phyloP scores from a whole-genome alignment of 1,284 basidiomycete genomes.

The Leccinum fallax region DNA sequence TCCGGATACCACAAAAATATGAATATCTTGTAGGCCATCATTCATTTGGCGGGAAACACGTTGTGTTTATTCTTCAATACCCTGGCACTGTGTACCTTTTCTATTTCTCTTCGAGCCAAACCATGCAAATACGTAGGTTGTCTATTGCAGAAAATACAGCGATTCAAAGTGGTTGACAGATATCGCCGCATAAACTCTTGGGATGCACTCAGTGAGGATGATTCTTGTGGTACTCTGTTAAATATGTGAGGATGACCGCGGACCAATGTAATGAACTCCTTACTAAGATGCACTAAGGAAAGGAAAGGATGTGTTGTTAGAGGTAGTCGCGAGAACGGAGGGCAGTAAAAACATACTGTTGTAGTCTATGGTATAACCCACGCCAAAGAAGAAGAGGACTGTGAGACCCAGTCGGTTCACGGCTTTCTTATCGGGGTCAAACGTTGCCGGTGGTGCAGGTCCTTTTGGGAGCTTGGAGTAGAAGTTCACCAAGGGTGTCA shows the following conservation, averaged over 20 bases:
- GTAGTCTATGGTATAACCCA: conserved; percentile 91
- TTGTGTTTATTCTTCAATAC: not conserved
- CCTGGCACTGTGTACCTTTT: not conserved
- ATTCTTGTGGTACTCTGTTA: conserved; percentile 86
- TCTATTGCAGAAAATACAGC: conserved; percentile 31
- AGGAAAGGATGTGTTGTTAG: conserved; percentile 3
- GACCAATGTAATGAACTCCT: conserved; percentile 34
- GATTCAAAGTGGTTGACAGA: conserved; percentile 15
- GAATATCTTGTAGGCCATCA: not conserved
- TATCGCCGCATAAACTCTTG: conserved; percentile 1
- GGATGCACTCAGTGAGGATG: conserved; percentile 60
- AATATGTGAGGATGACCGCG: conserved; percentile 23
- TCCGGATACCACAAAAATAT: not conserved
- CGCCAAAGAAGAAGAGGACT: conserved; percentile 75
- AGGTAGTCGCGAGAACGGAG: not conserved
- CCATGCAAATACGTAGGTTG: conserved; percentile 2
- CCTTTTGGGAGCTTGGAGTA: conserved; percentile 93
- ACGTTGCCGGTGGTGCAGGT: conserved; percentile 59
- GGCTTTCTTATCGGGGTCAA: conserved; percentile 87
- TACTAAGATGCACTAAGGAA: conserved; percentile 75
- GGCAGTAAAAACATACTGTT: conserved; percentile 66
- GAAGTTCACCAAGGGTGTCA: conserved; percentile 87
- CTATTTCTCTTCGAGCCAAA: not conserved
- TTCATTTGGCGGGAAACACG: conserved; percentile 4
- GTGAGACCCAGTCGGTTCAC: conserved; percentile 70